A percentile compares a stretch with the other conserved stretches of the same genome.
Evolutionary conservation across 768 basidiomycete species (phyloP).

Genomic region (Infundibulicybe gibba): DNA sequence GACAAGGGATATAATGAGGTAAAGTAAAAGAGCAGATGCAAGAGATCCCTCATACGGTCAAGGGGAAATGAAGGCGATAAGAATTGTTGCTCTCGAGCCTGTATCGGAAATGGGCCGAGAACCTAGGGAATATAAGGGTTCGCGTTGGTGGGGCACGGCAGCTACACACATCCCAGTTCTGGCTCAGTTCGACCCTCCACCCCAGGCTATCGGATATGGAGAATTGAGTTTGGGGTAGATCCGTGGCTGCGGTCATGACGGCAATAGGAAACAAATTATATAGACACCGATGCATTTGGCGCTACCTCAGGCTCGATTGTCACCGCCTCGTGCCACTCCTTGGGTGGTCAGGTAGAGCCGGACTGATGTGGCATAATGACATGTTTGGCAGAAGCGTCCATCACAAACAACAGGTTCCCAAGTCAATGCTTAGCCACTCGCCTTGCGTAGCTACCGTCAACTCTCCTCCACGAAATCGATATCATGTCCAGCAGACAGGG

Average conservation of each 20-base stretch:
- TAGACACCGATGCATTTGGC: not conserved
- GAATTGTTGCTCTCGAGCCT: conserved; percentile 80
- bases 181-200: conserved; percentile 23
- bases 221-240: not conserved
- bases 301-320: too few relatives aligned
- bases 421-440: too few relatives aligned
- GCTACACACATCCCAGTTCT: conserved; percentile 29
- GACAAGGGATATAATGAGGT: conserved; percentile 6
- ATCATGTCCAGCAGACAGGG: conserved; percentile 70
- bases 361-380: not conserved
- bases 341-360: too few relatives aligned
- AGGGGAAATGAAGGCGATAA: conserved; percentile 77
- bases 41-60: conserved; percentile 40
- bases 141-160: not conserved
- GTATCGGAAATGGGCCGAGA: conserved; percentile 81
- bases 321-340: too few relatives aligned
- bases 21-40: not conserved
- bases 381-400: conserved; percentile 6
- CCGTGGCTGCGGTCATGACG: conserved; percentile 1
- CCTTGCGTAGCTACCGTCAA: not conserved
- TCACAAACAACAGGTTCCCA: conserved; percentile 4
- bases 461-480: conserved; percentile 2
- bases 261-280: not conserved
- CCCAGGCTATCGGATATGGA: too few relatives aligned
- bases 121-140: conserved; percentile 37